Conservation (phyloP, 371 early-diverging fungal genomes). For the Actinomortierella wolfii region DNA sequence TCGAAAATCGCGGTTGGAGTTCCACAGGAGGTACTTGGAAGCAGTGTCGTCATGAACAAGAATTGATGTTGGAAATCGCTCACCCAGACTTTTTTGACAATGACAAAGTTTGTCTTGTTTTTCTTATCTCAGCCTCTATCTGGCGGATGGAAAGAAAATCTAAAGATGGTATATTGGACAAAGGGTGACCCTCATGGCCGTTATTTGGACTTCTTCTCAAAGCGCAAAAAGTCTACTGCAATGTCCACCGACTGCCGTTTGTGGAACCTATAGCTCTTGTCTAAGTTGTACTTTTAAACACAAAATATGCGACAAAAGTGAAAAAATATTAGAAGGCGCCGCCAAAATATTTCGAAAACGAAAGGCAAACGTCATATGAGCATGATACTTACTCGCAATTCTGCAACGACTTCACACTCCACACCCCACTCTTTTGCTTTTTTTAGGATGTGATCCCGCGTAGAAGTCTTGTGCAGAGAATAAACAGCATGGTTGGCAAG, state of each 20-base stretch:
- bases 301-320: not conserved
- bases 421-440: conserved; percentile 81
- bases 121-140: no score
- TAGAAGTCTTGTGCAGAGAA: conserved; percentile 84
- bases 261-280: conserved; percentile 86
- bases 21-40: no score
- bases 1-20: no score
- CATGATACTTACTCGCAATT: conserved; percentile 59
- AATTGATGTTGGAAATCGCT: no score
- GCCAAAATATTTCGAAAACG: not conserved
- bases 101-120: no score
- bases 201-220: conserved; percentile 51
- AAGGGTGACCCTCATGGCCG: not conserved
- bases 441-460: conserved; percentile 77
- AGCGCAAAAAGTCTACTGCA: conserved; percentile 77
- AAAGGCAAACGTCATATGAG: not conserved
- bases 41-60: no score
- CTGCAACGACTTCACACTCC: conserved; percentile 74
- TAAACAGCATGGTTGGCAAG: conserved; percentile 67
- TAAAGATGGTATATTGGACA: no score
- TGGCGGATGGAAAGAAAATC: no score
- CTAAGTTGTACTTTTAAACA: conserved; percentile 80
- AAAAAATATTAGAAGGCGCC: conserved; percentile 3
- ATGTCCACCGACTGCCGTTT: conserved; percentile 80
- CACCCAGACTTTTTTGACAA: no score